Evolutionary conservation across 495 filamentous ascomycete genomes (phyloP), one percentile per base, ranked within the genome.

Genomic region (Penicillium maclennaniae): DNA sequence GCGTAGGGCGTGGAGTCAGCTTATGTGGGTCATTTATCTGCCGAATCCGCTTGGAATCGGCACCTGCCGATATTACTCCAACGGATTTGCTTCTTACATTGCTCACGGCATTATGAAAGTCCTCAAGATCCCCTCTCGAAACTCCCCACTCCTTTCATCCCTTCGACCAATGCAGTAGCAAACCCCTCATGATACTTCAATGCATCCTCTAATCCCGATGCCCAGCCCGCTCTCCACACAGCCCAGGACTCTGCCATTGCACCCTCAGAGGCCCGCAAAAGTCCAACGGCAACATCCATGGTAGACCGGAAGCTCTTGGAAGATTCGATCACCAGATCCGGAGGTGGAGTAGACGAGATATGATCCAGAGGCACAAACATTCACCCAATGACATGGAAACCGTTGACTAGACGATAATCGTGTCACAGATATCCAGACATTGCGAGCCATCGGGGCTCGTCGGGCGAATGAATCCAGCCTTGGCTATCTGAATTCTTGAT

Each of bases 211-310:
- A 56, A 54, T 55, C 61, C 65, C 7, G 59, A 55, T 16, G 58
- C 51, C n/a, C 61, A 49, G 1, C 47, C 51, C 20, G 61, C 65
- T 43, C 63, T 55, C 73, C 72, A 74, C 9, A 66, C 45, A 26
- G 65, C 48, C 71, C 70, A 75, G 12, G 65, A 60, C 63, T 81
- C 77, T 9, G 77, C 74, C 51, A 79, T 73, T 0, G 73, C 70
- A 1, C 79, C 79, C 40, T 77, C 73, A 1, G 68, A 62, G 2
- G 76, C 66, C 6, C 77, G 59, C 28, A 83, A 45, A 36, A 83
- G 55, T 0, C 81, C 82, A 8, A 73, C 60, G 6, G 76, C 77
- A 1, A 84, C 60, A 55, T 82, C 78, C 0, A 82, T 68, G 1
- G 71, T 76, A 9, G 73, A 79, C 6, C 56, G 49, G 47, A 79